phyloP scores from a whole-genome alignment of 768 basidiomycete genomes.

The Podaxis rugospora region DNA sequence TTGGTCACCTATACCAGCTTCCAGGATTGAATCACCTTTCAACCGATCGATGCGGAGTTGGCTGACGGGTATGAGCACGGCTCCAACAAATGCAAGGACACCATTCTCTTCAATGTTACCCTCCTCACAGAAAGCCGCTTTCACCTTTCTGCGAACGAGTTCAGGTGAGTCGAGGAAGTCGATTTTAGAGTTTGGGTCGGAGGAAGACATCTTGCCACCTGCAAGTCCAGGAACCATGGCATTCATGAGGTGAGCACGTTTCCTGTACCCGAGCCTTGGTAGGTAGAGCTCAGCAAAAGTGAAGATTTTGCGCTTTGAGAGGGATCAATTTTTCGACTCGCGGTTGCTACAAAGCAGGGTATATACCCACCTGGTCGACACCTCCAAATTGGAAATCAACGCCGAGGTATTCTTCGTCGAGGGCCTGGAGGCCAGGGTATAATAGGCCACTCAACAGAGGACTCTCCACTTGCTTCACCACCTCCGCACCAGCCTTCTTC shows the following conservation, averaged over 20 bases:
- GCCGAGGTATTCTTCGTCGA: conserved; percentile 95
- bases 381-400: conserved; percentile 99
- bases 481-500: conserved; percentile 97
- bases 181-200: conserved; percentile 96
- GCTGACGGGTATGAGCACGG: conserved; percentile 87
- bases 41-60: conserved; percentile 62
- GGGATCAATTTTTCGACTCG: not conserved
- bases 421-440: conserved; percentile 94
- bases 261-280: conserved; percentile 86
- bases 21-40: conserved; percentile 46
- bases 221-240: conserved; percentile 93
- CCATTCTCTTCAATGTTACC: conserved; percentile 89
- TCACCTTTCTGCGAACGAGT: conserved; percentile 83
- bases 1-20: conserved; percentile 44
- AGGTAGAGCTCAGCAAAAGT: conserved; percentile 97
- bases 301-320: conserved; percentile 87
- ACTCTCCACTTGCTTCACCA: conserved; percentile 95
- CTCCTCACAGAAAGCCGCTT: conserved; percentile 90
- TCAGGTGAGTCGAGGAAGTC: conserved; percentile 92
- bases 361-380: conserved; percentile 78
- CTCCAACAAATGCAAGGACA: conserved; percentile 76
- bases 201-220: conserved; percentile 98
- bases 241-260: conserved; percentile 98
- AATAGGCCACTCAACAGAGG: conserved; percentile 87
- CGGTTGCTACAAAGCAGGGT: not conserved